Conservation (phyloP, 2,329 filamentous ascomycete species). For the Hypocreales sp. region DNA sequence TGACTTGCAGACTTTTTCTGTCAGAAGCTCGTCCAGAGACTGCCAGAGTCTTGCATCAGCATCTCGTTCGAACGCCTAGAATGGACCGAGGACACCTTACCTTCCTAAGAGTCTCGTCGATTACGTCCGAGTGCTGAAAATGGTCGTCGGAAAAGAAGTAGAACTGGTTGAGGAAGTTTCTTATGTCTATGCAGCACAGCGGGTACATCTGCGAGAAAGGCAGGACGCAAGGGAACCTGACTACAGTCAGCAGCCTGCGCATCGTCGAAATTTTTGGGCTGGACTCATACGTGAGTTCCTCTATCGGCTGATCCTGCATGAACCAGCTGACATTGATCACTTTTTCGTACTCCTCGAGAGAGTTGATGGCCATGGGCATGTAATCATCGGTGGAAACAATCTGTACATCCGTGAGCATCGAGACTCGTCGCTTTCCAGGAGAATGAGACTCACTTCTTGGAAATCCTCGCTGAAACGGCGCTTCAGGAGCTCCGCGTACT, state of each 20-base stretch:
- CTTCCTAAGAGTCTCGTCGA: constrained; percentile 78
- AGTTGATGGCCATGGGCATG: constrained; percentile 97
- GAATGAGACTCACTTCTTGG: constrained; percentile 50
- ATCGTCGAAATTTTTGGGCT: no score
- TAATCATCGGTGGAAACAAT: constrained; percentile 89
- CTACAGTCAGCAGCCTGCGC: constrained; percentile 5
- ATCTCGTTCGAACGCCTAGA: no score
- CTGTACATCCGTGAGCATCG: constrained; percentile 21
- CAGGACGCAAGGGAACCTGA: constrained; percentile 80
- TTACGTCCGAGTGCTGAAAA: constrained; percentile 77
- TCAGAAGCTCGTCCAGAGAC: constrained; percentile 90
- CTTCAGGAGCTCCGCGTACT: constrained; percentile 85
- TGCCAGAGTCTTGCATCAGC: constrained; percentile 17
- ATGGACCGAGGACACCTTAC: constrained; percentile 29
- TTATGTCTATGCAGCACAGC: constrained; percentile 92
- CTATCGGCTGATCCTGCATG: constrained; percentile 59
- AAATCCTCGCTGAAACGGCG: constrained; percentile 90
- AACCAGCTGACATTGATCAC: constrained; percentile 97
- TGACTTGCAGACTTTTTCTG: constrained; percentile 78
- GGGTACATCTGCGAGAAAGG: constrained; percentile 99
- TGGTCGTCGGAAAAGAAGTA: constrained; percentile 96
- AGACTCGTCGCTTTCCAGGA: no score
- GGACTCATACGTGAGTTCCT: constrained; percentile 53
- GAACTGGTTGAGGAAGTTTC: constrained; percentile 95
- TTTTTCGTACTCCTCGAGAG: constrained; percentile 81